These are phyloP conservation scores for Penicillium coffeae DNA, from an alignment of 495 filamentous ascomycete species.

Conservation along the genomic window DNA sequence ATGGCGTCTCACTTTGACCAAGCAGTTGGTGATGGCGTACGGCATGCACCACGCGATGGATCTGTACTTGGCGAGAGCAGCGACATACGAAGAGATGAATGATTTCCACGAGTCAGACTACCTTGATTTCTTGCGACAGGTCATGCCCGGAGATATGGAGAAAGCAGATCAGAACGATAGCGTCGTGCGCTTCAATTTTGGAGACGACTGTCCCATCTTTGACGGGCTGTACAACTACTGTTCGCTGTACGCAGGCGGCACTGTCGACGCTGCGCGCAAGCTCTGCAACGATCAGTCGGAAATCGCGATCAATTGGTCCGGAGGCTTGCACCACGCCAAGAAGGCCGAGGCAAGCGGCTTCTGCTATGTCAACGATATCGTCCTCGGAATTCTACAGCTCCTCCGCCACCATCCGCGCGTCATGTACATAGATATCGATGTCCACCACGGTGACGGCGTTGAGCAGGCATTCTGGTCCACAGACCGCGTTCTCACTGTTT, in stretches of 20 bases:
- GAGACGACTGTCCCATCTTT: constrained; percentile 94
- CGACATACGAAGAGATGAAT: constrained; percentile 81
- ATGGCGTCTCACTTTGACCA: constrained; percentile 92
- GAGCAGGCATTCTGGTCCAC: constrained; percentile 97
- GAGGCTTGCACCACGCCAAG: constrained; percentile 95
- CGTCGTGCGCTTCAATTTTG: constrained; percentile 68
- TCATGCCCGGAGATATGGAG: constrained; percentile 45
- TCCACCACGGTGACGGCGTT: constrained; percentile 96
- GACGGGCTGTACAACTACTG: constrained; percentile 95
- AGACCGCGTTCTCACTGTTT: constrained; percentile 92
- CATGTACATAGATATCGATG: constrained; percentile 97
- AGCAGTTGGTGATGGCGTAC: constrained; percentile 87
- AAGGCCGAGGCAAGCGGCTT: constrained; percentile 92
- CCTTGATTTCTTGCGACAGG: constrained; percentile 69
- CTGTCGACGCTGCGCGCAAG: constrained; percentile 86
- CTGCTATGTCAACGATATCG: constrained; percentile 98
- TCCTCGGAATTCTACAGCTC: constrained; percentile 87
- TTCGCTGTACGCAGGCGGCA: constrained; percentile 85
- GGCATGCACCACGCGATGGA: constrained; percentile 97
- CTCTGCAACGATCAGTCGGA: constrained; percentile 80
- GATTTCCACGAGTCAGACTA: constrained; percentile 88
- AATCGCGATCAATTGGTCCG: constrained; percentile 99
- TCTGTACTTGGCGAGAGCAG: constrained; percentile 73
- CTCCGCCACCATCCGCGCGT: constrained; percentile 84
- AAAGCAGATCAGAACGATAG: constrained; percentile 38